These are phyloP conservation scores for Hypoxylon sp. DNA, from an alignment of 2,329 filamentous ascomycete genomes.

Conservation along the genomic window DNA sequence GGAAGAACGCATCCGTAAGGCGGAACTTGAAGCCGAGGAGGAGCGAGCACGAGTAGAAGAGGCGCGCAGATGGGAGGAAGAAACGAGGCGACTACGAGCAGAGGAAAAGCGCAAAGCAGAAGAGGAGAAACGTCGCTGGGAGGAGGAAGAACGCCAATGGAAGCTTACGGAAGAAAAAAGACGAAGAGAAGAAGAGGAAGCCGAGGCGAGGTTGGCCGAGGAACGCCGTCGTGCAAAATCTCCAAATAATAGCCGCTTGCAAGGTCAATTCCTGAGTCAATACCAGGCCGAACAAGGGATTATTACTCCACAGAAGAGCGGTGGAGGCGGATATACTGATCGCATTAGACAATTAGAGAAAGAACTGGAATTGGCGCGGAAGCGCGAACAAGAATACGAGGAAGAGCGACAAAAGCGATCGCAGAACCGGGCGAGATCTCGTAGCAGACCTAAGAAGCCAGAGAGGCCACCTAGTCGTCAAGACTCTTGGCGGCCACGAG, in stretches of 20 bases:
- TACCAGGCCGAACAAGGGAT: conserved; percentile 80
- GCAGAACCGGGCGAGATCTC: conserved; percentile 60
- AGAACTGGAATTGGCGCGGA: conserved; percentile 73
- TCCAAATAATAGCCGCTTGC: conserved; percentile 76
- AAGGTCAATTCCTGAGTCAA: conserved; percentile 88
- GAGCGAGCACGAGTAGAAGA: conserved; percentile 73
- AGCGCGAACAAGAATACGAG: conserved; percentile 75
- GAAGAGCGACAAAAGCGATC: conserved; percentile 68
- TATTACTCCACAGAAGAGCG: conserved; percentile 56
- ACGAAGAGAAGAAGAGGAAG: conserved; percentile 79
- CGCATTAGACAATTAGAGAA: conserved; percentile 86
- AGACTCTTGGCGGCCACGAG: conserved; percentile 74
- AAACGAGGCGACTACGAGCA: conserved; percentile 71
- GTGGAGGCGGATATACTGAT: conserved; percentile 68
- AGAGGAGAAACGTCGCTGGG: conserved; percentile 80
- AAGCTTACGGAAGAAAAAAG: conserved; percentile 81
- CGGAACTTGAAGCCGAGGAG: conserved; percentile 71
- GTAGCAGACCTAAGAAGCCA: conserved; percentile 57
- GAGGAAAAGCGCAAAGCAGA: conserved; percentile 75
- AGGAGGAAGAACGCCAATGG: conserved; percentile 83
- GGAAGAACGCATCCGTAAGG: conserved; percentile 63
- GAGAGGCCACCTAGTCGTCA: conserved; percentile 66
- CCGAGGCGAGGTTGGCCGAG: conserved; percentile 75
- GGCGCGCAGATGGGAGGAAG: conserved; percentile 76
- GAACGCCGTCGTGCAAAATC: conserved; percentile 75